phyloP scores from a whole-genome alignment of 495 filamentous ascomycete genomes.

The Aspergillus sparsus region DNA sequence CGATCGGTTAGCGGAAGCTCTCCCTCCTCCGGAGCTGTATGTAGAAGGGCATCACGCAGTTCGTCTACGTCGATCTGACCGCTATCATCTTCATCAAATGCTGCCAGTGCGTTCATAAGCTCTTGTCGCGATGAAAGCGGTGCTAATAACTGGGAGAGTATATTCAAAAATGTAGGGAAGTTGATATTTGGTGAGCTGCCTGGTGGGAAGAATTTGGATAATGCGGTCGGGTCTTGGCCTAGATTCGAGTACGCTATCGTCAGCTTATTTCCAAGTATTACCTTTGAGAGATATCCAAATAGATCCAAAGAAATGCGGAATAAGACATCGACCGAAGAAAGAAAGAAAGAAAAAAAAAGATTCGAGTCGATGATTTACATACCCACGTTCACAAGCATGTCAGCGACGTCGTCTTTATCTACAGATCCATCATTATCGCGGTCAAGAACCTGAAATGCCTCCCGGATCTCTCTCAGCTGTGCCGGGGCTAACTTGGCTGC shows the following conservation, averaged over 20 bases:
- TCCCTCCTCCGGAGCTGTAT: constrained; percentile 76
- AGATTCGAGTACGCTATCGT: constrained; percentile 3
- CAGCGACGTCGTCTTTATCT: constrained; percentile 72
- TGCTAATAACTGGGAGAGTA: constrained; percentile 69
- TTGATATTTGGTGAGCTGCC: constrained; percentile 67
- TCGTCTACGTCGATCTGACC: constrained; percentile 86
- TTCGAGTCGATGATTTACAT: constrained; percentile 12
- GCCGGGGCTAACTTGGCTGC: constrained; percentile 64
- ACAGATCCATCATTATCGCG: constrained; percentile 75
- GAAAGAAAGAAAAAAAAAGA: background rate
- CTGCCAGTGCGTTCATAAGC: constrained; percentile 81
- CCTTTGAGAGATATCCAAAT: background rate
- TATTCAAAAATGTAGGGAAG: constrained; percentile 80
- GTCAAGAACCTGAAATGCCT: constrained; percentile 86
- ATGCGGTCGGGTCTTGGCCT: constrained; percentile 59
- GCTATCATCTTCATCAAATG: constrained; percentile 94
- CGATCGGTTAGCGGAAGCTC: constrained; percentile 65
- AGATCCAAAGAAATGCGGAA: too few relatives aligned
- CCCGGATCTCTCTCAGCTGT: constrained; percentile 73
- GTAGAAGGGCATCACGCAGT: constrained; percentile 76
- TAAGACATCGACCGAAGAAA: background rate
- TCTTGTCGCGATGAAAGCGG: constrained; percentile 73
- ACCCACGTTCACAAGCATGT: constrained; percentile 80
- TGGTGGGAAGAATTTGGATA: constrained; percentile 76
- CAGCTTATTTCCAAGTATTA: background rate